Base-by-base conservation (phyloP, 2,329 filamentous ascomycete species). In the Chrysosporium keratinophilum region DNA sequence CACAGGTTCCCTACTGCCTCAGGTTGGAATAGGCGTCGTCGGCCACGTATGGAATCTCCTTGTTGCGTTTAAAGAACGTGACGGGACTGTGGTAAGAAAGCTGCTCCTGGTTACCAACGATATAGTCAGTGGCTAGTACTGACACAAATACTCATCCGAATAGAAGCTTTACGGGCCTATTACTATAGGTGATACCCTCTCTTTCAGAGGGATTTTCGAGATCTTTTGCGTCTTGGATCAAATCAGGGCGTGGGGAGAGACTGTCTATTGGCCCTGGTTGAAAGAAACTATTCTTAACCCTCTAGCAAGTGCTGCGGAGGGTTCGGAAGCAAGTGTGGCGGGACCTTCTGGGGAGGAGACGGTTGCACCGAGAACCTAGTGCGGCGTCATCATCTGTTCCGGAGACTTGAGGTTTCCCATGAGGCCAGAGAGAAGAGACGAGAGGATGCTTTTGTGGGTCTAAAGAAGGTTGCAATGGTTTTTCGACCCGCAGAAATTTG, bases 261-360 rank as follows among this genome's bases (percentile, higher is more conserved):
- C 2, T 10, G 46, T 40, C 34, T 56, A 56, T 19, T 54, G 41
- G 33, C 52, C 47, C 7, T 52, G 55, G 52, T 41, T 57, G n/a
- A 28, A 33, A 31, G n/a, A 51, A 15, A 44, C 11, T 17, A 48
- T 52, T 35, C 46, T 57, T 11, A 43, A n/a, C n/a, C n/a, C n/a
- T n/a, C n/a, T n/a, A n/a, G n/a, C n/a, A n/a, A n/a, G n/a, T n/a
- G n/a, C n/a, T n/a, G n/a, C n/a, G 23, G 23, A 28, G 23, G 7
- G 23, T 3, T 28, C 23, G n/a, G n/a, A 28, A 28, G 23, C 23
- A 28, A 28, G 3, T 4, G 23, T 7, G 23, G 7, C 3, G 23
- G 23, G 7, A 7, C 23, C 7, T 7, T 7, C 23, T 28, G 23
- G 23, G 23, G 23, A 4, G 23, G 23, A 28, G 23, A 7, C 23